Evolutionary conservation across 2,329 filamentous ascomycete species (phyloP).

Genomic region (Volutella citrinella): DNA sequence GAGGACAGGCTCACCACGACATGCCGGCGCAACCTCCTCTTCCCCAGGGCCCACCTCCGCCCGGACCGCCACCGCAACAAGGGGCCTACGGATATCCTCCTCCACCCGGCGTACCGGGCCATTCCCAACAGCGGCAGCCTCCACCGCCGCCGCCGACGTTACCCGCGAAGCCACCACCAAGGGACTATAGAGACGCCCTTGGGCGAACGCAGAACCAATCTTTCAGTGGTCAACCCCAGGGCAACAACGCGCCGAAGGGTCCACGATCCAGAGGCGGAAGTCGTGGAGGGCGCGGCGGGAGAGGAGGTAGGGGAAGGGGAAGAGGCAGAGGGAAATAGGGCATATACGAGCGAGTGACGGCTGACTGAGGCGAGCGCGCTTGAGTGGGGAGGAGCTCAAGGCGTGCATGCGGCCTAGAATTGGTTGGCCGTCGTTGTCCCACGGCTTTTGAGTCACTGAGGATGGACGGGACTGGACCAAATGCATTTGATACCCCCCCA

Average conservation of each 20-base stretch:
- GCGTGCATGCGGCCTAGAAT: too few species aligned
- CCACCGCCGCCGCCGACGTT: slow-evolving; percentile 23
- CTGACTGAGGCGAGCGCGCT: too few species aligned
- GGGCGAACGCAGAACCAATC: slow-evolving; percentile 22
- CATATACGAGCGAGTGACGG: too few species aligned
- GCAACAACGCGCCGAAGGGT: slow-evolving; percentile 16
- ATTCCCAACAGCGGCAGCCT: slow-evolving; percentile 9
- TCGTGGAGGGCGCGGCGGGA: slow-evolving; percentile 20
- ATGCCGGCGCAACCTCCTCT: slow-evolving; percentile 33
- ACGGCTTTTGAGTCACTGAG: too few species aligned
- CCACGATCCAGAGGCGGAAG: slow-evolving; percentile 16
- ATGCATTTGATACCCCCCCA: too few species aligned
- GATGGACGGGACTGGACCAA: too few species aligned
- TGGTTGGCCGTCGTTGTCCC: too few species aligned
- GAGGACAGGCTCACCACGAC: slow-evolving; percentile 15
- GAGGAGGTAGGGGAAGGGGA: slow-evolving; percentile 27
- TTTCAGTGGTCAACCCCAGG: slow-evolving; percentile 12
- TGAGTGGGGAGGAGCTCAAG: too few species aligned
- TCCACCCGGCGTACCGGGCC: slow-evolving; percentile 19
- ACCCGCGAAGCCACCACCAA: slow-evolving; percentile 28
- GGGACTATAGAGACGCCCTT: slow-evolving; percentile 28
- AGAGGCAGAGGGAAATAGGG: slow-evolving; percentile 26
- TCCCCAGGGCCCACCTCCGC: slow-evolving; percentile 36
- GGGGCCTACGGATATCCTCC: slow-evolving; percentile 17
- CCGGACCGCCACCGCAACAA: slow-evolving; percentile 22